Percentiles rank a stretch among this genome's conserved stretches.
Evolutionary conservation across 768 basidiomycete genomes (phyloP).

Genomic region (Kockovaella imperatae): DNA sequence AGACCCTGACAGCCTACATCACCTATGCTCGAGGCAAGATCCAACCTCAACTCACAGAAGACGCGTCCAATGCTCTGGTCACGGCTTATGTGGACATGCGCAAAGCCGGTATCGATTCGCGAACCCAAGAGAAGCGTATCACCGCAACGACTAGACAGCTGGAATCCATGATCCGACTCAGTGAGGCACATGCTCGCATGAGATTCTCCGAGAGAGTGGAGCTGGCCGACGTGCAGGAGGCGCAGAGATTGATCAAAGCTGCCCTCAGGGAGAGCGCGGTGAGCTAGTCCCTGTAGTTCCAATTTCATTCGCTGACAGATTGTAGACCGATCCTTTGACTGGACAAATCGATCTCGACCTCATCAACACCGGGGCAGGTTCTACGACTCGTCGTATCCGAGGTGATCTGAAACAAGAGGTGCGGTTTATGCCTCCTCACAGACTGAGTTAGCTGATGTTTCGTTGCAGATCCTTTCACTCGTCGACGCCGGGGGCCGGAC

Average conservation of each 20-base stretch:
- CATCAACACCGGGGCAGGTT: conserved; percentile 85
- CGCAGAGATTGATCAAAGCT: conserved; percentile 88
- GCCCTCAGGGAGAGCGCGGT: conserved; percentile 69
- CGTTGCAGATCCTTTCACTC: conserved; percentile 23
- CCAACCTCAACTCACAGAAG: conserved; percentile 76
- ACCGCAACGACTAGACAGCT: conserved; percentile 97
- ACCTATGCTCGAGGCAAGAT: conserved; percentile 81
- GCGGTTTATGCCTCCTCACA: neutral
- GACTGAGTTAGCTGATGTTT: neutral
- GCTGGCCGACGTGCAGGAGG: conserved; percentile 77
- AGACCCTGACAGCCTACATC: conserved; percentile 88
- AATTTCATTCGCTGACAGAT: neutral
- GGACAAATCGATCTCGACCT: conserved; percentile 96
- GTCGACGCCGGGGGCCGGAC: conserved; percentile 42
- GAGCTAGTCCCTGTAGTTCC: conserved; percentile 13
- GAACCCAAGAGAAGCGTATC: conserved; percentile 82
- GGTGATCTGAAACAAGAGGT: conserved; percentile 87
- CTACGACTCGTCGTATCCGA: conserved; percentile 71
- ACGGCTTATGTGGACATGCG: conserved; percentile 87
- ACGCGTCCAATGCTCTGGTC: conserved; percentile 76
- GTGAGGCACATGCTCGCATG: conserved; percentile 96
- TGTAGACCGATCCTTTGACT: conserved; percentile 78
- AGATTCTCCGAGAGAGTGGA: conserved; percentile 82
- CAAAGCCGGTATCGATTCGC: conserved; percentile 78
- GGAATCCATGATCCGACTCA: conserved; percentile 91